Conservation (phyloP, 192 early-diverging fungal genomes). For the Backusella tuberculispora region DNA sequence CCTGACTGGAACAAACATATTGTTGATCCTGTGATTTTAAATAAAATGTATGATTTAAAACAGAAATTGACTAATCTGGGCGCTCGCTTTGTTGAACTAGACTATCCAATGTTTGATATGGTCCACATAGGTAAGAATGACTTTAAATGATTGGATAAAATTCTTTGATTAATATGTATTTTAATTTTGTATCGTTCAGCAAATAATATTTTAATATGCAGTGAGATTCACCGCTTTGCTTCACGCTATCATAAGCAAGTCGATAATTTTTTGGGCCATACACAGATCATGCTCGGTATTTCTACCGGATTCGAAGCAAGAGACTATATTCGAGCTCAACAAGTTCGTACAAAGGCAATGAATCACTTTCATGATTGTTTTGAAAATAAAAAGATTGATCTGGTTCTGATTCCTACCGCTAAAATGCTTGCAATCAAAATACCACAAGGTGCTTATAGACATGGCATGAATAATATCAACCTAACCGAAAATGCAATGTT, state of each 20-base stretch:
- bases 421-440: constrained; percentile 60
- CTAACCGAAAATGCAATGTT: constrained; percentile 57
- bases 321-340: constrained; percentile 59
- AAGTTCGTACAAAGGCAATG: constrained; percentile 59
- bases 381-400: constrained; percentile 50
- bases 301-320: constrained; percentile 36
- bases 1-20: constrained; percentile 52
- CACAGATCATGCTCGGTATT: constrained; percentile 46
- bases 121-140: neutral
- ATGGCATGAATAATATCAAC: constrained; percentile 58
- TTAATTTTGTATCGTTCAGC: constrained; percentile 31
- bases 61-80: constrained; percentile 51
- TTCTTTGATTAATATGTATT: too few species aligned
- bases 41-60: constrained; percentile 41
- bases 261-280: constrained; percentile 47
- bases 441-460: constrained; percentile 35
- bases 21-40: constrained; percentile 35
- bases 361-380: constrained; percentile 53
- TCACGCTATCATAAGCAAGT: constrained; percentile 23
- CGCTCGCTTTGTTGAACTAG: constrained; percentile 36
- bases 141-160: neutral
- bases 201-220: constrained; percentile 64
- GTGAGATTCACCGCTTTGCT: constrained; percentile 58
- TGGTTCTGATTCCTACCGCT: constrained; percentile 66
- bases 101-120: neutral